Conservation (phyloP, 345 rosid species). For the Gossypium raimondii region DNA sequence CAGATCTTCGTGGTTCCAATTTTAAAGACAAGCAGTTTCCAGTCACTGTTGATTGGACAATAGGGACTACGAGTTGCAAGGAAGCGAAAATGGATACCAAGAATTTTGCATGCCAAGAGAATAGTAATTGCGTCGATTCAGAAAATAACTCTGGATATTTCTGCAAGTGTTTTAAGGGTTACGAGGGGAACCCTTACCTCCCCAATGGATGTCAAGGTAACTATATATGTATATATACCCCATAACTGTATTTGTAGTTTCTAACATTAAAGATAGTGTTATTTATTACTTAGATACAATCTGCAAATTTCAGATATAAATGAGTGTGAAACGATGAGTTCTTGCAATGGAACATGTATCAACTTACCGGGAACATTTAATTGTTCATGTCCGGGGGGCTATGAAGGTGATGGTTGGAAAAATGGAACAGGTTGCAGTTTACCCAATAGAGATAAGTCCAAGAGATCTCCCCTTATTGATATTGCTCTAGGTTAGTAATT, state of each 20-base stretch:
- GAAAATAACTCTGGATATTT: constrained; percentile 6
- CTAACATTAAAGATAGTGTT: no score
- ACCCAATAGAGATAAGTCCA: background rate
- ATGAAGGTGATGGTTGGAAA: background rate
- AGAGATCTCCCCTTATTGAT: background rate
- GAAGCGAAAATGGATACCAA: background rate
- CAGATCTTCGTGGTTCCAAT: background rate
- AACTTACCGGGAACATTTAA: background rate
- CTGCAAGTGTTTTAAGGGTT: constrained; percentile 2
- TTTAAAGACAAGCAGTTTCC: background rate
- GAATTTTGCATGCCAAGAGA: constrained; percentile 9
- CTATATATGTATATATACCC: background rate
- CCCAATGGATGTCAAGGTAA: constrained; percentile 15
- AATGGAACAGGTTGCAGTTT: background rate
- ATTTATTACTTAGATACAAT: background rate
- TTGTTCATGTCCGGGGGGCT: background rate
- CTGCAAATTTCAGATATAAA: constrained; percentile 1
- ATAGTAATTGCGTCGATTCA: background rate
- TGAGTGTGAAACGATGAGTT: background rate
- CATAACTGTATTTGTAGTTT: background rate
- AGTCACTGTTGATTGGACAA: background rate
- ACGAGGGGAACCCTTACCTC: constrained; percentile 15
- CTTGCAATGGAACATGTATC: background rate
- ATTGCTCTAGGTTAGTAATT: background rate
- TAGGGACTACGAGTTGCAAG: background rate